Percentiles rank a stretch among this genome's conserved stretches.
Conservation (phyloP, 2,329 filamentous ascomycete species). For the Trichoderma hamatum region DNA sequence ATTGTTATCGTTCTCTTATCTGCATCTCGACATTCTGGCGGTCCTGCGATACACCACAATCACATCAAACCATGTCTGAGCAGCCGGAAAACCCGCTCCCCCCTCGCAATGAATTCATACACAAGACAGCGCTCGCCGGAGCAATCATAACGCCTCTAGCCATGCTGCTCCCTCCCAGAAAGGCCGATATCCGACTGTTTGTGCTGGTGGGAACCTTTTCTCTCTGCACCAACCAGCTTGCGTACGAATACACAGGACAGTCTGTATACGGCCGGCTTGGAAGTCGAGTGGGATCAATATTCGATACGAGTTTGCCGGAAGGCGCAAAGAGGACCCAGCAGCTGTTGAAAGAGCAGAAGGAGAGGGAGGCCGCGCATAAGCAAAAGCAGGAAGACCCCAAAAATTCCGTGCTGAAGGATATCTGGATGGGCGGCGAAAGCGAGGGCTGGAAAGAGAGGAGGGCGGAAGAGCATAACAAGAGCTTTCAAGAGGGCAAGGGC, state of each 20-base stretch:
- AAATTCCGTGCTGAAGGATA: conserved; percentile 46
- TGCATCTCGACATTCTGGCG: not conserved
- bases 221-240: conserved; percentile 58
- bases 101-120: conserved; percentile 44
- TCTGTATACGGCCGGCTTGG: conserved; percentile 54
- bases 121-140: conserved; percentile 53
- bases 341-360: conserved; percentile 51
- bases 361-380: conserved; percentile 41
- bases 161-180: conserved; percentile 56
- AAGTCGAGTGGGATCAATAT: conserved; percentile 48
- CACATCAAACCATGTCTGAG: conserved; percentile 36
- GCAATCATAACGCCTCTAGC: conserved; percentile 52
- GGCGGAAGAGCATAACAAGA: conserved; percentile 54
- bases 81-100: conserved; percentile 37
- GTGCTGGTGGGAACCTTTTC: conserved; percentile 55
- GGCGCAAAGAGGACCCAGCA: conserved; percentile 52
- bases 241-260: conserved; percentile 58
- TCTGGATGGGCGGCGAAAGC: conserved; percentile 64
- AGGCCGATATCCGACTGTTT: conserved; percentile 53
- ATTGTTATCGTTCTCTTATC: not conserved
- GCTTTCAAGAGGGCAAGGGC: conserved; percentile 58
- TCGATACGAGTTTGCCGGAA: conserved; percentile 61
- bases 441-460: conserved; percentile 58
- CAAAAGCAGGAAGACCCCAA: conserved; percentile 37
- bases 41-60: not conserved